phyloP scores from a whole-genome alignment of 2,329 filamentous ascomycete genomes.

The Pyricularia grisea region DNA sequence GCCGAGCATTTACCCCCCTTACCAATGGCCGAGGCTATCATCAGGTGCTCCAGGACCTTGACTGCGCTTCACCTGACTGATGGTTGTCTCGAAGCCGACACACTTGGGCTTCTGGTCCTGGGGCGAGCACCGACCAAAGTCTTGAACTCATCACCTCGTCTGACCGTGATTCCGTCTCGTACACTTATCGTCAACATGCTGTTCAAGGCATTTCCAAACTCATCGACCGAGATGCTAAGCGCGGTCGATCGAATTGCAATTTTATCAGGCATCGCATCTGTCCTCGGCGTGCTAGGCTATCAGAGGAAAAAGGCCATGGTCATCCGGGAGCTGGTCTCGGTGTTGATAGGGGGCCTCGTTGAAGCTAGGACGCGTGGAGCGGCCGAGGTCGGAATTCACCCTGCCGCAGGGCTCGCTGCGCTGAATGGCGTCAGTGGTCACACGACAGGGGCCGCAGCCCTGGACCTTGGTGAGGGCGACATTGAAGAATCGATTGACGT shows the following conservation, averaged over 20 bases:
- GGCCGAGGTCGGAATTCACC: constrained; percentile 93
- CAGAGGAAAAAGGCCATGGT: constrained; percentile 88
- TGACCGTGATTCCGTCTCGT: constrained; percentile 47
- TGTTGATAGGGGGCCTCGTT: constrained; percentile 74
- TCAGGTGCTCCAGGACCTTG: constrained; percentile 64
- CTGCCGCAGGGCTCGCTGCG: constrained; percentile 75
- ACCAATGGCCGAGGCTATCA: constrained; percentile 61
- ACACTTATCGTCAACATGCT: constrained; percentile 56
- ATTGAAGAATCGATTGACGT: constrained; percentile 57
- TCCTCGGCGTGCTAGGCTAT: constrained; percentile 70
- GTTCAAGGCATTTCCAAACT: constrained; percentile 62
- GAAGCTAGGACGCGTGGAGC: constrained; percentile 88
- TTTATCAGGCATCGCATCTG: constrained; percentile 76
- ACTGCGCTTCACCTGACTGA: constrained; percentile 56
- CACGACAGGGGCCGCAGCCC: constrained; percentile 41
- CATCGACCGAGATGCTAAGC: constrained; percentile 56
- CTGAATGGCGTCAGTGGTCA: constrained; percentile 48
- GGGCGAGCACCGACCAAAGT: constrained; percentile 45
- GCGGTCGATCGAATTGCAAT: constrained; percentile 70
- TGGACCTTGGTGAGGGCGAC: constrained; percentile 56
- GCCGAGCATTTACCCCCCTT: constrained; percentile 63
- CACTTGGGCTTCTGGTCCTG: constrained; percentile 55
- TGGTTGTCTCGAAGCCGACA: constrained; percentile 51
- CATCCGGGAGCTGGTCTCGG: constrained; percentile 73
- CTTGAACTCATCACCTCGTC: constrained; percentile 41